These are phyloP conservation scores for Coemansia sp. DNA, from an alignment of 192 early-diverging fungal genomes.

Conservation along the genomic window DNA sequence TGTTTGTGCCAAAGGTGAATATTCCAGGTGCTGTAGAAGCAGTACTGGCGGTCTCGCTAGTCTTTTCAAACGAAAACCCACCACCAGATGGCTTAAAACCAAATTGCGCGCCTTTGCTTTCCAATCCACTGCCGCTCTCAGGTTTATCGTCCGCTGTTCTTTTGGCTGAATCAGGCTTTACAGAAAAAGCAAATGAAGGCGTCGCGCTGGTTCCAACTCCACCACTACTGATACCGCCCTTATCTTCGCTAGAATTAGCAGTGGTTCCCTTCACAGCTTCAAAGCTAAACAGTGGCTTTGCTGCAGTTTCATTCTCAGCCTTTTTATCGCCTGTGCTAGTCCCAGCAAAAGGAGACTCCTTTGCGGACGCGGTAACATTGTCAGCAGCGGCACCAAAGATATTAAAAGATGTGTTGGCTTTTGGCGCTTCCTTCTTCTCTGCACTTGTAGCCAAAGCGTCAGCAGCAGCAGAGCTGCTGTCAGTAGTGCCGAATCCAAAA, in stretches of 20 bases:
- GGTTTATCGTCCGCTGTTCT: not conserved
- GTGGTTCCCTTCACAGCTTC: constrained; percentile 26
- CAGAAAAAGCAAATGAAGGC: constrained; percentile 6
- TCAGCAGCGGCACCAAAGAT: not conserved
- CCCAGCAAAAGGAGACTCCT: not conserved
- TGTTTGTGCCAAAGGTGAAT: constrained; percentile 17
- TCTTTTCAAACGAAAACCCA: constrained; percentile 25
- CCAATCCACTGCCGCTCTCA: not conserved
- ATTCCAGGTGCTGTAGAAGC: not conserved
- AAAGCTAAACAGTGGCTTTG: constrained; percentile 31
- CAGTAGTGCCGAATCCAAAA: constrained; percentile 12
- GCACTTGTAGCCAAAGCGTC: not conserved
- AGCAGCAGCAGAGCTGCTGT: not conserved
- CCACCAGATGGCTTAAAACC: constrained; percentile 4
- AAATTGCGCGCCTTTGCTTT: constrained; percentile 2
- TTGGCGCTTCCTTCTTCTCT: not conserved
- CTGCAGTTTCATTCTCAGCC: not conserved
- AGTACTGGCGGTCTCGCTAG: not conserved
- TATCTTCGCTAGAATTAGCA: not conserved
- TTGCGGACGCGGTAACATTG: not conserved
- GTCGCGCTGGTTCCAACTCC: not conserved
- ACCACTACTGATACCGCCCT: not conserved
- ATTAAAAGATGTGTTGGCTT: not conserved
- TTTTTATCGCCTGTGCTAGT: not conserved
- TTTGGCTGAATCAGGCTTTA: constrained; percentile 4